Base-by-base conservation (phyloP, 192 early-diverging fungal species). In the Coemansia sp. region DNA sequence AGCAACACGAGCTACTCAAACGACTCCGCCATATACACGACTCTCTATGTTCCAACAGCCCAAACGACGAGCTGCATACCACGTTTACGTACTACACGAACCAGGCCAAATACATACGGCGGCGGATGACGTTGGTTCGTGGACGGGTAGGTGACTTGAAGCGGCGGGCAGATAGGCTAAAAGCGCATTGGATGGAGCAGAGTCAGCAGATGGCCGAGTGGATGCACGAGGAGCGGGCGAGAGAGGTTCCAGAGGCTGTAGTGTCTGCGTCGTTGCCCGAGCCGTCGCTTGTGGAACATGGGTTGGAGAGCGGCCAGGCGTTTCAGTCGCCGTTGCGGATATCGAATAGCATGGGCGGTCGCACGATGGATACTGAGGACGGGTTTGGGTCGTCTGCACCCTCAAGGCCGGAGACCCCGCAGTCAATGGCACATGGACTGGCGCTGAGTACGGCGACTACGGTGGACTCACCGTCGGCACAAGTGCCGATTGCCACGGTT, bases 71-170 rank as follows among this genome's bases (percentile, higher is more conserved):
- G 52, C 76, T 79, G 4, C 4, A 73, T 31, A 14, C 64, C 0
- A 79, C 76, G 19, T 57, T 79, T 20, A 66, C 76, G 4, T 47
- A 57, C 57, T 79, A 79, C 50, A 62, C 70, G 28, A 69, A 54
- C 64, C 70, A 79, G 49, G 71, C 76, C 44, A 66, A 63, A 19
- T 14, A 50, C 23, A 56, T 73, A 0, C 76, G 69, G 58, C 70
- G 76, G 11, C 63, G 68, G 28, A 79, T 79, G 71, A 40, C 63
- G 64, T 67, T 79, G 40, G 66, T 79, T 37, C 68, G 69, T 17
- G 56, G 60, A 1, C 67, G 76, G 0, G 63, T 58, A 6, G 26
- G 57, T 26, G 76, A 79, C 12, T 57, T 79, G 51, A 72, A 70
- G 53, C 63, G 76, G 40, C 70, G 76, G 11, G 63, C 71, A 5